These are phyloP conservation scores for Fraxinus albicans DNA, from an alignment of 305 asterid genomes.

Conservation along the genomic window DNA sequence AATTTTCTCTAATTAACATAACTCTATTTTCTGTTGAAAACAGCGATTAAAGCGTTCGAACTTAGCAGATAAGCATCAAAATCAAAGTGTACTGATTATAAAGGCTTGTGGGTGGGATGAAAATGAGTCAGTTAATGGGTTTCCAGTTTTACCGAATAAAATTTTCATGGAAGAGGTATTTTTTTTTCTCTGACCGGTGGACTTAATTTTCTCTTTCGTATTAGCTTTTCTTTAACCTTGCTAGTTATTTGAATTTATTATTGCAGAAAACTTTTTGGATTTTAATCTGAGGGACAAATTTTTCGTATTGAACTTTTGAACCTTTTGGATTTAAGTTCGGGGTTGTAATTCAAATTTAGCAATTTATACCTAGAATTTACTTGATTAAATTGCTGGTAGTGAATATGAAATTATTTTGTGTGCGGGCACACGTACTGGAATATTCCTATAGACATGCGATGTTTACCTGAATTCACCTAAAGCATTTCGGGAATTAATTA, in stretches of 20 bases:
- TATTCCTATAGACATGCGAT: background rate
- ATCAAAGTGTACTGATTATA: slow-evolving; percentile 26
- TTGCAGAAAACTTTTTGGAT: background rate
- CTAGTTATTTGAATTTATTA: background rate
- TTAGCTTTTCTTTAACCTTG: background rate
- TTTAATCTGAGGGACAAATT: background rate
- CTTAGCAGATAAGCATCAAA: slow-evolving; percentile 34
- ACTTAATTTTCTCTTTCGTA: background rate
- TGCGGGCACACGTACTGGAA: background rate
- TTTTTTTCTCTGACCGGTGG: background rate
- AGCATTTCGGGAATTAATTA: background rate
- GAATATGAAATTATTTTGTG: background rate
- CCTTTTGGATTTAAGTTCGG: slow-evolving; percentile 15
- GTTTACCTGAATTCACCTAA: background rate
- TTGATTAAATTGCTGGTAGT: background rate
- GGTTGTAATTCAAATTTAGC: background rate
- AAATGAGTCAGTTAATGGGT: slow-evolving; percentile 44
- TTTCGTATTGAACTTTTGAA: background rate
- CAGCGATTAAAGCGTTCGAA: slow-evolving; percentile 54
- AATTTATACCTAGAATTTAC: background rate
- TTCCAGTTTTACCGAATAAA: slow-evolving; percentile 48
- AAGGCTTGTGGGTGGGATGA: slow-evolving; percentile 55
- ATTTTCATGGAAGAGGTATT: slow-evolving; percentile 82
- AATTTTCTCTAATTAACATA: slow-evolving; percentile 8
- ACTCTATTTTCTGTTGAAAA: slow-evolving; percentile 4